Evolutionary conservation across 345 rosid species (phyloP).

Genomic region (Trapa bicornis): DNA sequence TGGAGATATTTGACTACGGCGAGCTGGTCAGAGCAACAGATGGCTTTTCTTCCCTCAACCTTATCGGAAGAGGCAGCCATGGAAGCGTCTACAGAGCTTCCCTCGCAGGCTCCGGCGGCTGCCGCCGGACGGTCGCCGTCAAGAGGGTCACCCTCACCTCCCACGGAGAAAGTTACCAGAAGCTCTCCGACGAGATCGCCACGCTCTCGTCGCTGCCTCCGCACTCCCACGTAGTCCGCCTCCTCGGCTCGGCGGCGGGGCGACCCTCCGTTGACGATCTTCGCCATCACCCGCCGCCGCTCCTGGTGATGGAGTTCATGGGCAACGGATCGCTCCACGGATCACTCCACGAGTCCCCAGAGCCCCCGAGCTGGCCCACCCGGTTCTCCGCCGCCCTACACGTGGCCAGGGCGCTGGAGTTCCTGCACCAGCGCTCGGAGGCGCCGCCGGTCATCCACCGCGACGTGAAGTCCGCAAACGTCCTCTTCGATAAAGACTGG

Average conservation of each 20-base stretch:
- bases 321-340: slow-evolving; percentile 61
- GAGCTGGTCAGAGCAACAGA: slow-evolving; percentile 41
- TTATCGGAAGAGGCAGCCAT: slow-evolving; percentile 7
- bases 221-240: slow-evolving; percentile 22
- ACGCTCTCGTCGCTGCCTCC: slow-evolving; percentile 24
- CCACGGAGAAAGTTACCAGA: slow-evolving; percentile 9
- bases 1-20: slow-evolving; percentile 34
- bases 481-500: slow-evolving; percentile 47
- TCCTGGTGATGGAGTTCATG: slow-evolving; percentile 67
- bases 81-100: too few relatives aligned
- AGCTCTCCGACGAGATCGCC: slow-evolving; percentile 29
- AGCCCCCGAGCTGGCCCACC: slow-evolving; percentile 12
- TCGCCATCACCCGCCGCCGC: background rate
- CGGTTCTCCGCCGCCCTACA: slow-evolving; percentile 23
- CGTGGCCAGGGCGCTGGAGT: slow-evolving; percentile 46
- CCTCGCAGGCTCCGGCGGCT: too few relatives aligned
- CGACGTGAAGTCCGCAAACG: slow-evolving; percentile 13
- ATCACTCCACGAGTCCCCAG: slow-evolving; percentile 24
- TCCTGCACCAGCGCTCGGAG: slow-evolving; percentile 29
- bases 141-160: slow-evolving; percentile 19
- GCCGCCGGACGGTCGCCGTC: background rate
- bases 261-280: too few relatives aligned
- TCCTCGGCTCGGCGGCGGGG: slow-evolving; percentile 23
- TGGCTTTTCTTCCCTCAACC: slow-evolving; percentile 38
- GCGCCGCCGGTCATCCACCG: slow-evolving; percentile 42